These are phyloP conservation scores for Cladorrhinum sp. DNA, from an alignment of 2,329 filamentous ascomycete genomes.

Conservation along the genomic window DNA sequence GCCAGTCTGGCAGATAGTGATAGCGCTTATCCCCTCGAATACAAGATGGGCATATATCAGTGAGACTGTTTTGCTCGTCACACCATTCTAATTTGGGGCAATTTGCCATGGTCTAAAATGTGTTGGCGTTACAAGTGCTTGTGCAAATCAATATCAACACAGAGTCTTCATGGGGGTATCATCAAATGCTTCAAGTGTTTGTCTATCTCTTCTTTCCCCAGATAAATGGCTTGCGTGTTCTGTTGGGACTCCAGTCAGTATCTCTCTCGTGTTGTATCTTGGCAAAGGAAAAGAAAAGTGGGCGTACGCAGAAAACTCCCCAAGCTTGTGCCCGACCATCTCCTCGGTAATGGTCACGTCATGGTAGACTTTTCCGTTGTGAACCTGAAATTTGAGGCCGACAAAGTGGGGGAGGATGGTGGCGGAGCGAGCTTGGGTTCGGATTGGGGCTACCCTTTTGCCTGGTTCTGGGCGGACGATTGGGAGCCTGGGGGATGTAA, in stretches of 20 bases:
- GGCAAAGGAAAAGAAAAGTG: neutral
- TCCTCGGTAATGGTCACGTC: constrained; percentile 85
- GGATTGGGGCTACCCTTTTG: constrained; percentile 67
- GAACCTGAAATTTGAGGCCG: constrained; percentile 81
- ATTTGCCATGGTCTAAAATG: too few species aligned
- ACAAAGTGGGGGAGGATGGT: constrained; percentile 93
- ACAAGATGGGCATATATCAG: too few species aligned
- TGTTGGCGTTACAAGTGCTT: constrained; percentile 11
- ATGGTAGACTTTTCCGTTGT: constrained; percentile 86
- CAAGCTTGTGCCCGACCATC: constrained; percentile 94
- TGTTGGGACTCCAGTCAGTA: constrained; percentile 26
- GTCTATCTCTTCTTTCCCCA: constrained; percentile 40
- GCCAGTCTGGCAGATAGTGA: neutral
- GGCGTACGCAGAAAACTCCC: constrained; percentile 78
- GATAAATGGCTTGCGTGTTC: constrained; percentile 58
- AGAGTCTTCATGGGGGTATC: too few species aligned
- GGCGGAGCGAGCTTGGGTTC: constrained; percentile 80
- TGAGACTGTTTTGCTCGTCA: too few species aligned
- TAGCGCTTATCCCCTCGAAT: too few species aligned
- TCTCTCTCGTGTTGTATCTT: constrained; percentile 12
- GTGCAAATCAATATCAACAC: constrained; percentile 10
- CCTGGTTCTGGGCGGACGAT: constrained; percentile 60
- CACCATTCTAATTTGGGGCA: too few species aligned
- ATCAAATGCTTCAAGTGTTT: neutral
- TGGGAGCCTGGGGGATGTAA: constrained; percentile 47